Evolutionary conservation across 495 filamentous ascomycete species (phyloP), one percentile per base, ranked within the genome.

Genomic region (Clavariopsis aquatica): DNA sequence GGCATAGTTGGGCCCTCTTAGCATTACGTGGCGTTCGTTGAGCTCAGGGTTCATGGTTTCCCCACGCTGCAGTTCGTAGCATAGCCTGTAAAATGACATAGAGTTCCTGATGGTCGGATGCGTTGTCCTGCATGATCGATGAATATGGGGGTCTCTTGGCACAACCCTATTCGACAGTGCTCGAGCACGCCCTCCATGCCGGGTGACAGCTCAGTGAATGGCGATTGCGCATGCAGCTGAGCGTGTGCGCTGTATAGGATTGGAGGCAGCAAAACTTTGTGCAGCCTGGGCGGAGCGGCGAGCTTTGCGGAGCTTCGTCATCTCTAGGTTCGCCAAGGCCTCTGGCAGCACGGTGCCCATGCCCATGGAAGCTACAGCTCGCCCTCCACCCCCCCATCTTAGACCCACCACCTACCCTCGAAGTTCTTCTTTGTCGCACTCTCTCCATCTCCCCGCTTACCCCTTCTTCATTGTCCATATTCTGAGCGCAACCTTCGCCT

Each of bases 41-140:
- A 27, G 41, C 3, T 1, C 20, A n/a, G 24, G 29, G 31, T 34
- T 12, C 31, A 34, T 34, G 31, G 31, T 20, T 26, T n/a, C 43
- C 49, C 23, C 38, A 57, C 8, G 56, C 56, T 47, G 34, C 19
- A 49, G 57, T 61, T 62, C 64, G 43, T 43, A 57, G 49, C 26
- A 45, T 43, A 27, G 22, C 29, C 51, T 51, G 64, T 57, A 62
- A 15, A 62, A 67, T 67, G 64, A 67, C 64, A 67, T 57, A 24
- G 62, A 61, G 64, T 61, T 49, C 64, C 64, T 66, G 64, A 66
- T 58, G 41, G 45, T 62, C 57, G 15, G 64, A 67, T 67, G 64
- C 51, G 64, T 62, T 67, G 64, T 67, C 64, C 64, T 60, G 58
- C 64, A 67, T 67, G 62, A 57, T 57, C 41, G 64, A 52, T 67